These are phyloP conservation scores for Somion occarium DNA, from an alignment of 1,284 basidiomycete genomes.

Conservation along the genomic window DNA sequence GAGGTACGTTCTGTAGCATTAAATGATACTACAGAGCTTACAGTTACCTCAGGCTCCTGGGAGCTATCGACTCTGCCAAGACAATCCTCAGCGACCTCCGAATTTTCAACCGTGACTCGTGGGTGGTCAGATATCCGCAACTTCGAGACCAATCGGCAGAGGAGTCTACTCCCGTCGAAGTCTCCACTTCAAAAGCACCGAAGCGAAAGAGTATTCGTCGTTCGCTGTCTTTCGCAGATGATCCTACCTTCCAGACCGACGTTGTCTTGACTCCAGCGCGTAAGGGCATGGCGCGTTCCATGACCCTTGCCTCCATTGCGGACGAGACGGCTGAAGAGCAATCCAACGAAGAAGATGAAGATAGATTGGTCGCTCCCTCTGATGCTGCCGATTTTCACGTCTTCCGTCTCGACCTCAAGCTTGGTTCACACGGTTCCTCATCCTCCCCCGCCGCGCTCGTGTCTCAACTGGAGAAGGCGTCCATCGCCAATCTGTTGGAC, in stretches of 20 bases:
- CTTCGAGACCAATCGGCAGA: constrained; percentile 38
- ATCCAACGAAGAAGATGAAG: constrained; percentile 28
- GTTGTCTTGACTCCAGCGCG: constrained; percentile 53
- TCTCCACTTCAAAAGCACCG: constrained; percentile 24
- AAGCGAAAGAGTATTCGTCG: constrained; percentile 47
- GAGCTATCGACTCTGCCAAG: constrained; percentile 71
- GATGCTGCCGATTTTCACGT: constrained; percentile 68
- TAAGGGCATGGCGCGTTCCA: constrained; percentile 47
- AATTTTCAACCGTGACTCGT: constrained; percentile 80
- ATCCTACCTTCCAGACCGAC: constrained; percentile 63
- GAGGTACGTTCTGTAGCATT: constrained; percentile 39
- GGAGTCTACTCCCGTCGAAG: constrained; percentile 24
- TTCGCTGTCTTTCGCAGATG: constrained; percentile 80
- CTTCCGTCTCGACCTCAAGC: constrained; percentile 88
- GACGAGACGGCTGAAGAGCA: constrained; percentile 33
- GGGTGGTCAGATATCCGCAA: constrained; percentile 85
- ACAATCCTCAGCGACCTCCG: constrained; percentile 69
- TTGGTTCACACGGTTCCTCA: constrained; percentile 72
- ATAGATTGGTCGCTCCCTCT: constrained; percentile 39
- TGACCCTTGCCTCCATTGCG: constrained; percentile 50
- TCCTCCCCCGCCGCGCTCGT: constrained; percentile 78
- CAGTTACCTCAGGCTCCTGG: constrained; percentile 55
- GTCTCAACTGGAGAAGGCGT: constrained; percentile 86
- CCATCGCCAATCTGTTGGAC: constrained; percentile 90
- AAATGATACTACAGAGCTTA: neutral